Conservation (phyloP, 805 yeast species). For the Naumovozyma castellii region DNA sequence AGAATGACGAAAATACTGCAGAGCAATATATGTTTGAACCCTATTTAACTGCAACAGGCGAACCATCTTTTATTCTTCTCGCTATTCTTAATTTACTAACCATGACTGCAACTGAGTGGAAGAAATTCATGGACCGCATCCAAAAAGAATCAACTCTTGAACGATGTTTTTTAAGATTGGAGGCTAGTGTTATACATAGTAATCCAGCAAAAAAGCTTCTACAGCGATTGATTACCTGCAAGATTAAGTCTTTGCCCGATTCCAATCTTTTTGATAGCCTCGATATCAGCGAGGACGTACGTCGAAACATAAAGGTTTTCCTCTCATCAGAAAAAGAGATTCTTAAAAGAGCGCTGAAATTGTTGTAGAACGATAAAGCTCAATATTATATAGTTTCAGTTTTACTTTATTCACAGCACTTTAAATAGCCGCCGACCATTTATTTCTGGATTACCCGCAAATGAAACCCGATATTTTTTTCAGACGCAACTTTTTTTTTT, state of each 20-base stretch:
- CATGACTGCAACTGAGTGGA: constrained; percentile 21
- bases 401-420: no score
- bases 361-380: no score
- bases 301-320: background rate
- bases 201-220: background rate
- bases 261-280: no score
- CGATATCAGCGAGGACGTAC: no score
- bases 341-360: no score
- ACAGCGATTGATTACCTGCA: background rate
- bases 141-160: background rate
- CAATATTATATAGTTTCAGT: no score
- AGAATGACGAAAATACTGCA: constrained; percentile 11
- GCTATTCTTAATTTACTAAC: constrained; percentile 34
- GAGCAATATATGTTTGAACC: constrained; percentile 36
- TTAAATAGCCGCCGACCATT: no score
- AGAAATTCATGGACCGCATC: constrained; percentile 10
- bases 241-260: background rate
- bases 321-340: background rate
- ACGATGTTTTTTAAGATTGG: background rate
- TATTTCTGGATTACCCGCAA: background rate
- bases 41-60: constrained; percentile 34
- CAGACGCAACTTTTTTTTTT: background rate
- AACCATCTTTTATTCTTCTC: constrained; percentile 36
- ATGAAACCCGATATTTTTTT: background rate
- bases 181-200: background rate